Evolutionary conservation across 169 alveolate species (phyloP).

Genomic region (Sarcocystis neurona): DNA sequence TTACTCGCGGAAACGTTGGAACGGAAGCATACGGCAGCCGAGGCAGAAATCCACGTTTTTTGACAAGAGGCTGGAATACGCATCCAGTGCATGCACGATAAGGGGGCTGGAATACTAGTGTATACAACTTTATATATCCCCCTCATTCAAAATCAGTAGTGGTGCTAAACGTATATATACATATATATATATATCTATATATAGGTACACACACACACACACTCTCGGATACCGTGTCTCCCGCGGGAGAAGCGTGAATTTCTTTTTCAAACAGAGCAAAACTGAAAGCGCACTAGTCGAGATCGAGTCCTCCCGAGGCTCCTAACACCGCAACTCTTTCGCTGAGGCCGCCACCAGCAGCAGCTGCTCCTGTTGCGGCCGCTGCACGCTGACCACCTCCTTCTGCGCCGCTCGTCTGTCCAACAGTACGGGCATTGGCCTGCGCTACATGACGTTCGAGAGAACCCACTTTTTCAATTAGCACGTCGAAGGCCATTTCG

Average conservation of each 20-base stretch:
- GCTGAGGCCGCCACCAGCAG: neutral
- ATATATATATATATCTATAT: neutral
- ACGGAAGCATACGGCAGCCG: too few species aligned
- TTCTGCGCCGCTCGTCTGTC: neutral
- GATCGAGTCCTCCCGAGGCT: neutral
- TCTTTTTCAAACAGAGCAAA: too few species aligned
- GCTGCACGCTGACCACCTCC: neutral
- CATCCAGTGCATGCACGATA: too few species aligned
- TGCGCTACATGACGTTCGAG: slow-evolving; percentile 25
- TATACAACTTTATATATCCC: too few species aligned
- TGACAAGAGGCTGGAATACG: too few species aligned
- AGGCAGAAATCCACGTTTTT: too few species aligned
- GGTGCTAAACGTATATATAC: neutral
- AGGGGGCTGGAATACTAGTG: too few species aligned
- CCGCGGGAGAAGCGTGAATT: too few species aligned
- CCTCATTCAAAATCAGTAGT: too few species aligned
- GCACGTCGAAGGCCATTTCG: slow-evolving; percentile 76
- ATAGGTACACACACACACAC: neutral
- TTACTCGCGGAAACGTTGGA: too few species aligned
- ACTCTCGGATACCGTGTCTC: too few species aligned
- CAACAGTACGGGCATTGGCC: slow-evolving; percentile 27
- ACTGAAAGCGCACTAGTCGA: too few species aligned
- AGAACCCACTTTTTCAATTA: slow-evolving; percentile 65
- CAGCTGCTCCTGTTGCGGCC: neutral
- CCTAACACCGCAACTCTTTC: neutral